These are phyloP conservation scores for Curvularia spicifera DNA, from an alignment of 2,329 filamentous ascomycete genomes.

Conservation along the genomic window DNA sequence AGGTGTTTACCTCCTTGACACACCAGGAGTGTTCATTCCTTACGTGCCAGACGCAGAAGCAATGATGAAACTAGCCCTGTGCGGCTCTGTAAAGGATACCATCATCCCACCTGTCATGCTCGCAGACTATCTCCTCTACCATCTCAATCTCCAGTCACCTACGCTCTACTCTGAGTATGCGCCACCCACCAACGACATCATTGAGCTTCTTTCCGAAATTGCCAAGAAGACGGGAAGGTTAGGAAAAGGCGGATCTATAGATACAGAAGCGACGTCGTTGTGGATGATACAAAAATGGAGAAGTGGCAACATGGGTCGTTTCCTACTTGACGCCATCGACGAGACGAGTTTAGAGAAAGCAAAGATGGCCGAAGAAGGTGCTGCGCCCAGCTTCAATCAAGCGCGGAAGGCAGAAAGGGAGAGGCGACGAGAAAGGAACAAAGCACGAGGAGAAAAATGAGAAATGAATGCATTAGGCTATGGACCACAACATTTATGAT, in stretches of 20 bases:
- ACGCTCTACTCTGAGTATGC: conserved; percentile 70
- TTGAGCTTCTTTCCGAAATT: conserved; percentile 71
- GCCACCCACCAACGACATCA: conserved; percentile 84
- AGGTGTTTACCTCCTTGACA: conserved; percentile 86
- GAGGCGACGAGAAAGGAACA: conserved; percentile 44
- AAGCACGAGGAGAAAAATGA: conserved; percentile 29
- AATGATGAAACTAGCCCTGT: conserved; percentile 95
- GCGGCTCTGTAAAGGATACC: conserved; percentile 88
- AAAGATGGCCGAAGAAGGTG: conserved; percentile 54
- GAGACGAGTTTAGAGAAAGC: conserved; percentile 64
- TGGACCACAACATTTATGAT: not conserved
- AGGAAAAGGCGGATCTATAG: conserved; percentile 72
- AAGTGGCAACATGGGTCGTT: conserved; percentile 74
- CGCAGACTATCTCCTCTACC: conserved; percentile 88
- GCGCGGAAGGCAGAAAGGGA: conserved; percentile 71
- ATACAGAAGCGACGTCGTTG: conserved; percentile 74
- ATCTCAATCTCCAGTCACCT: conserved; percentile 73
- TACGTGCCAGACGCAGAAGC: conserved; percentile 83
- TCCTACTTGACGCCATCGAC: conserved; percentile 78
- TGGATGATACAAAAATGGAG: conserved; percentile 86
- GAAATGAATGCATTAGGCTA: not conserved
- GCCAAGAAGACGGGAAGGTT: conserved; percentile 78
- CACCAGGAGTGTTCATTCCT: conserved; percentile 92
- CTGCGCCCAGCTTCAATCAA: conserved; percentile 68
- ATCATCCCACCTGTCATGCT: conserved; percentile 78